These are phyloP conservation scores for Chlorella sp. DNA, from an alignment of 139 green algal genomes.

Conservation along the genomic window DNA sequence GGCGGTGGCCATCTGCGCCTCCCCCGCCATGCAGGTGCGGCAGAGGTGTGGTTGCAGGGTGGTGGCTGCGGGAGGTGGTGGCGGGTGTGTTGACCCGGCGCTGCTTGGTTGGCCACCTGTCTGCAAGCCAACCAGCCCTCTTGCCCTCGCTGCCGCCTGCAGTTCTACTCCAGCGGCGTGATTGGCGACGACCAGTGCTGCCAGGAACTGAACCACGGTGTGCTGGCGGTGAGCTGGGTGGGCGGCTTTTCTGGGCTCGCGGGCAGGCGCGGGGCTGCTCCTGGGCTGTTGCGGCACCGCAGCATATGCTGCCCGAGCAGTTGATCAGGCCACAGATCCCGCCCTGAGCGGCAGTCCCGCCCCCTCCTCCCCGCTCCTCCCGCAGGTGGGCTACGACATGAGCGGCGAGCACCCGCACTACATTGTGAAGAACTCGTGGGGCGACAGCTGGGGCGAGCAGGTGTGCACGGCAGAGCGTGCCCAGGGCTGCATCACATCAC, in stretches of 20 bases:
- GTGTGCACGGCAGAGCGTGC: not conserved
- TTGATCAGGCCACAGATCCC: no score
- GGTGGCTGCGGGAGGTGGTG: not conserved
- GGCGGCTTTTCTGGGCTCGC: not conserved
- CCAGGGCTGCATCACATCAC: constrained; percentile 10
- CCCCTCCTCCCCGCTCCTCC: no score
- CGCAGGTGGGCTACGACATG: no score
- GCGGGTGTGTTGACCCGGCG: no score
- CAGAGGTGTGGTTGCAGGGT: not conserved
- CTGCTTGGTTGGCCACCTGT: no score
- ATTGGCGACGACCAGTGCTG: constrained; percentile 65
- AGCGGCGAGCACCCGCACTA: constrained; percentile 8
- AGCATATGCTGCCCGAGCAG: no score
- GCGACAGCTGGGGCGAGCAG: constrained; percentile 67
- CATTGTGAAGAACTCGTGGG: constrained; percentile 95
- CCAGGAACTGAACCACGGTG: constrained; percentile 89
- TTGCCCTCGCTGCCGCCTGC: constrained; percentile 14
- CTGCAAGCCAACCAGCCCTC: not conserved
- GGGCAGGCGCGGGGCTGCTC: no score
- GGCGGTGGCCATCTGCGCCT: constrained; percentile 88
- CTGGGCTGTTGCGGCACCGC: no score
- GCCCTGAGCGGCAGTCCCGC: not conserved
- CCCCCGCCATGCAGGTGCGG: constrained; percentile 53
- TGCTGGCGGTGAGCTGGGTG: constrained; percentile 83
- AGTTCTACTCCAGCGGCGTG: constrained; percentile 86